Percentiles rank a stretch among this genome's conserved stretches.
Evolutionary conservation across 1,139 yeast genomes (phyloP).

Genomic region (Kodamaea arcana): DNA sequence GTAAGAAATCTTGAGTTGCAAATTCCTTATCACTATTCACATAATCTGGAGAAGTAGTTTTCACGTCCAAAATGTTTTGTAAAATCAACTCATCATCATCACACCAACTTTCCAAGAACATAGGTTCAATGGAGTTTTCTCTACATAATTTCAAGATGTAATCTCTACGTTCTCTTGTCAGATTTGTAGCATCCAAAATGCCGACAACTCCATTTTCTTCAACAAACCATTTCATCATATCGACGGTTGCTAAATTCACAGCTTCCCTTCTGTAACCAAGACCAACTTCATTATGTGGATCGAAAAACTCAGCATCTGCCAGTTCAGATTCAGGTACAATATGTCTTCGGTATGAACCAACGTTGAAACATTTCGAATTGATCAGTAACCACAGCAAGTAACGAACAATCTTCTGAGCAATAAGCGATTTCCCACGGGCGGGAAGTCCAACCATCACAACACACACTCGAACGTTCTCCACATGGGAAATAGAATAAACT

Average conservation of each 20-base stretch:
- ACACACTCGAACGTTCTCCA: conserved; percentile 66
- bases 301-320: conserved; percentile 71
- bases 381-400: conserved; percentile 91
- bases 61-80: conserved; percentile 81
- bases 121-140: conserved; percentile 71
- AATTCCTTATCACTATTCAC: conserved; percentile 63
- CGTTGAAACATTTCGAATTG: conserved; percentile 82
- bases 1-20: conserved; percentile 68
- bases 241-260: conserved; percentile 67
- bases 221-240: conserved; percentile 84
- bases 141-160: conserved; percentile 62
- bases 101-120: conserved; percentile 90
- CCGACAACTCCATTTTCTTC: conserved; percentile 86
- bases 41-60: conserved; percentile 86
- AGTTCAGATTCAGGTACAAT: conserved; percentile 27
- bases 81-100: conserved; percentile 73
- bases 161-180: conserved; percentile 66
- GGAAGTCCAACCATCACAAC: conserved; percentile 76
- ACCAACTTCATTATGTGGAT: conserved; percentile 62
- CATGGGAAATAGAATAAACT: conserved; percentile 70
- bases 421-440: conserved; percentile 72
- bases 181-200: conserved; percentile 83
- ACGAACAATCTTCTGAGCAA: conserved; percentile 79
- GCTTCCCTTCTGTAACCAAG: conserved; percentile 62
- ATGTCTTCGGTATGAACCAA: conserved; percentile 76